These are phyloP conservation scores for Solanum bukasovii DNA, from an alignment of 257 asterid genomes.

Conservation along the genomic window DNA sequence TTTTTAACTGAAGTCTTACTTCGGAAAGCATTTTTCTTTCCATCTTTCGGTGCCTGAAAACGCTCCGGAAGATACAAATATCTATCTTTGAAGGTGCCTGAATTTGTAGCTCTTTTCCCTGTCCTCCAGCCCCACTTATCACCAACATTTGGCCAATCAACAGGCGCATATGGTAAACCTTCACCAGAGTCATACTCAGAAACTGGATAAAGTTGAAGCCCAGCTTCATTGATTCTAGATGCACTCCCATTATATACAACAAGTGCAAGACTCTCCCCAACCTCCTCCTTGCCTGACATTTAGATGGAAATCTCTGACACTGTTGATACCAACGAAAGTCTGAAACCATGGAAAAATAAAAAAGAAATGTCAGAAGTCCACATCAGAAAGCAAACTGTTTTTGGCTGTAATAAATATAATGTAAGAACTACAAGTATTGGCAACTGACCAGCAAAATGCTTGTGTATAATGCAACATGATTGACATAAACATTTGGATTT, in stretches of 20 bases:
- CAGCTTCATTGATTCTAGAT: conserved; percentile 19
- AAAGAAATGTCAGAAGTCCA: too few relatives aligned
- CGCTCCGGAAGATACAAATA: conserved; percentile 45
- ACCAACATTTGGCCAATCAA: background rate
- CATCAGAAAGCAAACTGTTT: too few relatives aligned
- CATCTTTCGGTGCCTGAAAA: conserved; percentile 2
- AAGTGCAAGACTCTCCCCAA: conserved; percentile 43
- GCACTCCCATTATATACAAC: conserved; percentile 27
- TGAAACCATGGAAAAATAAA: background rate
- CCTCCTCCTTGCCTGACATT: conserved; percentile 7
- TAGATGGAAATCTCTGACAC: background rate
- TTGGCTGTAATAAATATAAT: too few relatives aligned
- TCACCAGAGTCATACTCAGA: conserved; percentile 31
- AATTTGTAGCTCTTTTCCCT: conserved; percentile 39
- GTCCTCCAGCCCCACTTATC: conserved; percentile 65
- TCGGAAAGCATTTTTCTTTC: conserved; percentile 20
- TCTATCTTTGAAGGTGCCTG: conserved; percentile 54
- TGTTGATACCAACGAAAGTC: background rate
- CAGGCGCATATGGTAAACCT: conserved; percentile 92
- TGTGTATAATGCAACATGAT: too few relatives aligned
- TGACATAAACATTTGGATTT: too few relatives aligned
- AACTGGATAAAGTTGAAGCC: conserved; percentile 41
- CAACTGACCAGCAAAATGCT: too few relatives aligned
- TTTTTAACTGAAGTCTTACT: conserved; percentile 51
- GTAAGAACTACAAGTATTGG: too few relatives aligned